phyloP scores from a whole-genome alignment of 106 monocot genomes.

The Agapanthus africanus region DNA sequence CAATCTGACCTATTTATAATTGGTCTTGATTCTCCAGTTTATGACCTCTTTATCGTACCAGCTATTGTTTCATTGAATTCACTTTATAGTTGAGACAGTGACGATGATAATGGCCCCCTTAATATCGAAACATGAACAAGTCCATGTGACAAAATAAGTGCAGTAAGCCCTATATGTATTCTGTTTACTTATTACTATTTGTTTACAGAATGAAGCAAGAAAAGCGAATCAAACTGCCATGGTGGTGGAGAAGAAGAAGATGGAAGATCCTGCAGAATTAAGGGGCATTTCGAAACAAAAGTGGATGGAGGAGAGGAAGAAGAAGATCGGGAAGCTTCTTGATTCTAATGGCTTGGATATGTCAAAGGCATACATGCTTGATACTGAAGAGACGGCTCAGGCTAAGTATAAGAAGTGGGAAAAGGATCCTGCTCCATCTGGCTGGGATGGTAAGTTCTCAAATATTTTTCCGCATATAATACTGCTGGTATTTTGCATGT shows the following conservation, averaged over 20 bases:
- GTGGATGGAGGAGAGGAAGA: constrained; percentile 95
- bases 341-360: constrained; percentile 97
- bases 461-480: background rate
- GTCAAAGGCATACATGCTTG: constrained; percentile 96
- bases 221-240: constrained; percentile 92
- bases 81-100: too few species aligned
- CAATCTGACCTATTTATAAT: too few species aligned
- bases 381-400: constrained; percentile 91
- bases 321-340: constrained; percentile 91
- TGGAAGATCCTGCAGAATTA: constrained; percentile 68
- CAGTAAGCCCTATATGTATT: too few species aligned
- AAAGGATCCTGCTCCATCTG: constrained; percentile 92
- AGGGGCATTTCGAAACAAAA: constrained; percentile 93
- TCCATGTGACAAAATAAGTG: too few species aligned
- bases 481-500: background rate
- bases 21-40: too few species aligned
- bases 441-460: constrained; percentile 80
- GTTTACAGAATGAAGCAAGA: constrained; percentile 80
- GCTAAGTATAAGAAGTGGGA: constrained; percentile 98
- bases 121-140: too few species aligned
- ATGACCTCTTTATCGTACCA: too few species aligned
- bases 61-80: too few species aligned
- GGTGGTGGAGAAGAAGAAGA: constrained; percentile 76
- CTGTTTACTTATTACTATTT: background rate
- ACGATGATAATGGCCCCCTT: too few species aligned